Evolutionary conservation across 1,139 yeast genomes (phyloP), one percentile per base, ranked within the genome.

Genomic region (Citeromyces siamensis): DNA sequence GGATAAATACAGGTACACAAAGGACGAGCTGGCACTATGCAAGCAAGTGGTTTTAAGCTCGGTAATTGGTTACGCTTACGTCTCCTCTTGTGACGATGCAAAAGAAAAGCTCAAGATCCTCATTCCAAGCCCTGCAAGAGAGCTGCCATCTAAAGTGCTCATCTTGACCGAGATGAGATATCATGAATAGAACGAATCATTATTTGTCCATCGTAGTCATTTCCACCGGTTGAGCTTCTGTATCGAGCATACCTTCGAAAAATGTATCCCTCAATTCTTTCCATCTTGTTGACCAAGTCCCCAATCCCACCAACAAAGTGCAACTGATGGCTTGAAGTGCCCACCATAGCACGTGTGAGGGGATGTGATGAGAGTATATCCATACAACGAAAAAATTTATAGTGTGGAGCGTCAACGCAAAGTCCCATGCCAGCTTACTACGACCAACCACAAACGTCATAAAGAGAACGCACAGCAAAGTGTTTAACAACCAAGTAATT

Each of bases 371-470:
- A 5, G 81, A 65, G 44, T 72, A 76, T 1, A 70, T 43, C 76
- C 86, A 77, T 1, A 76, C 84, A 5, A 84, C 75, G 3, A 77
- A 39, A 29, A 88, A 58, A 56, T 88, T 81, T 38, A 90, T 71
- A 13, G 83, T 75, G 55, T 90, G 96, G 12, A 90, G 62, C 0
- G 98, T 88, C 23, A 90, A 53, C 9, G 95, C 95, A 60, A 88
- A 90, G 56, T 90, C 98, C 82, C 95, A 81, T 0, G 96, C 97
- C 40, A 90, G 62, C 55, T 88, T 90, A 32, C 94, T 81, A 42
- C 97, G 64, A 0, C 97, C 96, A 13, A 90, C 95, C 17, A 88
- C 77, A 4, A 86, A 60, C 1, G 95, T 84, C 50, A 90, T 76
- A 49, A 85, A 85, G 13, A 84, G 58, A 2, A 86, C 95, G 50